phyloP scores from a whole-genome alignment of 805 yeast species.

The Spencermartinsiella europaea region DNA sequence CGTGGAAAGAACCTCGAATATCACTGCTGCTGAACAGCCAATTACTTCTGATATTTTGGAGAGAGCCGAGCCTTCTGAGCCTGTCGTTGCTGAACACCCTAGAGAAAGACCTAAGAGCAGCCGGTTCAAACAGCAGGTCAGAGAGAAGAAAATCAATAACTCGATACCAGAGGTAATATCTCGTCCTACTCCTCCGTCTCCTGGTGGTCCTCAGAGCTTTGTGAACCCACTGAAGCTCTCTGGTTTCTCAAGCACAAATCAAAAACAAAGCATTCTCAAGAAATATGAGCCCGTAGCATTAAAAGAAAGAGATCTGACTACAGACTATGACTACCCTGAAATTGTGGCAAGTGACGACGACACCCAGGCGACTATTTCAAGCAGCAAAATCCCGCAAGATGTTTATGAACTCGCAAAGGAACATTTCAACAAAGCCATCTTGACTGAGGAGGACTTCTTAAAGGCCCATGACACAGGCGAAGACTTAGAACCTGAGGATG shows the following conservation, averaged over 20 bases:
- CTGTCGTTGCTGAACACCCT: constrained; percentile 3
- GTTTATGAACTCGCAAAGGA: constrained; percentile 17
- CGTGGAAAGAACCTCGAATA: too few species aligned
- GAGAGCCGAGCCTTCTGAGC: not conserved
- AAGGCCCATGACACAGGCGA: constrained; percentile 17
- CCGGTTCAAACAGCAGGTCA: constrained; percentile 27
- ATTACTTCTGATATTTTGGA: constrained; percentile 3
- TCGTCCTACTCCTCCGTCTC: too few species aligned
- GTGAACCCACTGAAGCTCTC: too few species aligned
- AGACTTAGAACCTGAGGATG: constrained; percentile 25
- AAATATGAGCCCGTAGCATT: not conserved
- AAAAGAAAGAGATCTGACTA: not conserved
- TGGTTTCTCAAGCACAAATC: too few species aligned
- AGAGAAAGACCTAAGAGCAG: constrained; percentile 24
- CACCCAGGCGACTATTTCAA: not conserved
- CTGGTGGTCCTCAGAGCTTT: too few species aligned
- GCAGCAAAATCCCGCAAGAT: constrained; percentile 4
- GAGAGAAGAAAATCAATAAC: too few species aligned
- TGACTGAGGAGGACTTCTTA: constrained; percentile 22
- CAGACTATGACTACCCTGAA: not conserved
- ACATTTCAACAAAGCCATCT: constrained; percentile 13
- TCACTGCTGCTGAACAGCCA: not conserved
- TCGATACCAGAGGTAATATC: too few species aligned
- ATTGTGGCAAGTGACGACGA: not conserved
- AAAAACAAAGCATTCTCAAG: constrained; percentile 1